Base-by-base conservation (phyloP, 495 filamentous ascomycete genomes). In the Jackrogersella multiformis region DNA sequence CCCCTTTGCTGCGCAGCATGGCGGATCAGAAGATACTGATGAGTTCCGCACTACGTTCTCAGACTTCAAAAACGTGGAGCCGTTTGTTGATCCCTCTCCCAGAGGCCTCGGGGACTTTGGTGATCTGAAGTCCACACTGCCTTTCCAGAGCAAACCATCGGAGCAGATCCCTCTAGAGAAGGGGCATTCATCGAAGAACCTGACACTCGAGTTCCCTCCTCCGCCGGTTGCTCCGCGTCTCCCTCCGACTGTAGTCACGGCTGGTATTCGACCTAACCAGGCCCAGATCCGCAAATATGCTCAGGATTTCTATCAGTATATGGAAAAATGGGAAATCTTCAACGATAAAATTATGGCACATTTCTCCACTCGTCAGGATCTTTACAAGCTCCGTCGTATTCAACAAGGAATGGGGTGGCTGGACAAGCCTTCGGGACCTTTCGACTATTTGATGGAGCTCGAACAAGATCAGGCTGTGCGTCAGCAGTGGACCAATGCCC, bases 101-200 rank as follows among this genome's bases (percentile, higher is more conserved):
- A 81, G 76, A 21, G 85, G 88, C 12, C 86, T 94, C 4, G 76
- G 81, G 16, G 86, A 87, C 34, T 81, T 96, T 30, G 80, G 82
- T 18, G 91, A 92, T 64, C 76, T 97, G 34, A 81, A 81, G 21
- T 78, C 84, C 5, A 88, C 80, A 1, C 85, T 97, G 1, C 92
- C 92, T 0, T 95, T 94, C 74, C 77, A 88, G 59, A 93, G 90
- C 39, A 78, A 81, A 26, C 73, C 92, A 1, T 82, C 88, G 4
- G 62, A 76, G 16, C 75, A 77, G 13, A 71, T 81, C 15, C 81
- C 81, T 1, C 52, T 81, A 16, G 61, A 72, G n/a, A 75, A 70
- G 21, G 77, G 79, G 55, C 61, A 72, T 4, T 48, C 52, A n/a
- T 61, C 64, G 26, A 62, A 44, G n/a, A 49, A 77, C 4, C 74